Percentiles rank a stretch among this genome's conserved stretches.
Conservation (phyloP, 805 yeast genomes). For the Wickerhamomyces sydowiorum region DNA sequence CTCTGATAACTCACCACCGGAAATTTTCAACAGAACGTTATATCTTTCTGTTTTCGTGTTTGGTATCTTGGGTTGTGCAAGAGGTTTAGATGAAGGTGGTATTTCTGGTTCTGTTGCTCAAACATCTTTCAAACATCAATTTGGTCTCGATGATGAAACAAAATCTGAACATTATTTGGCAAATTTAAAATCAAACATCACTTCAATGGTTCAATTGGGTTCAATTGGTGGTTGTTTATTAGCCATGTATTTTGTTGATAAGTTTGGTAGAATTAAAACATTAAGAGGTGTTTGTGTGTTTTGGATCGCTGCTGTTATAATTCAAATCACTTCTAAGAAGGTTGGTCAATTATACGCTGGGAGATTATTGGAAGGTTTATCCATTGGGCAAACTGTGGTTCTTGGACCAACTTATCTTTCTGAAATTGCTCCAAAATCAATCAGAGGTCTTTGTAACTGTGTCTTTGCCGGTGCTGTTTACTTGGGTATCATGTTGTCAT, state of each 20-base stretch:
- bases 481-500: slow-evolving; percentile 44
- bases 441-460: slow-evolving; percentile 48
- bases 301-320: slow-evolving; percentile 40
- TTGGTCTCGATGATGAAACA: slow-evolving; percentile 37
- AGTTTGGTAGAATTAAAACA: slow-evolving; percentile 45
- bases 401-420: slow-evolving; percentile 50
- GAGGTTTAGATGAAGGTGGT: slow-evolving; percentile 56
- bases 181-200: slow-evolving; percentile 43
- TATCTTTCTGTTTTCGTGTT: slow-evolving; percentile 42
- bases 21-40: slow-evolving; percentile 41
- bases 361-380: slow-evolving; percentile 48
- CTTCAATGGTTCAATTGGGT: slow-evolving; percentile 54
- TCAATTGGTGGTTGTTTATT: slow-evolving; percentile 48
- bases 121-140: slow-evolving; percentile 32
- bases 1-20: slow-evolving; percentile 28
- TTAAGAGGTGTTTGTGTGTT: slow-evolving; percentile 36
- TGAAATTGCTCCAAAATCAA: slow-evolving; percentile 47
- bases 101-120: slow-evolving; percentile 42
- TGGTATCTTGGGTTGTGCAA: slow-evolving; percentile 49
- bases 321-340: slow-evolving; percentile 39
- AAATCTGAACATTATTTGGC: slow-evolving; percentile 33
- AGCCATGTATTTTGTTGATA: slow-evolving; percentile 43
- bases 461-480: slow-evolving; percentile 55
- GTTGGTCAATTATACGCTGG: slow-evolving; percentile 53
- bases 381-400: slow-evolving; percentile 52